phyloP scores from a whole-genome alignment of 148 eudicot species.

The Nepenthes mirabilis region DNA sequence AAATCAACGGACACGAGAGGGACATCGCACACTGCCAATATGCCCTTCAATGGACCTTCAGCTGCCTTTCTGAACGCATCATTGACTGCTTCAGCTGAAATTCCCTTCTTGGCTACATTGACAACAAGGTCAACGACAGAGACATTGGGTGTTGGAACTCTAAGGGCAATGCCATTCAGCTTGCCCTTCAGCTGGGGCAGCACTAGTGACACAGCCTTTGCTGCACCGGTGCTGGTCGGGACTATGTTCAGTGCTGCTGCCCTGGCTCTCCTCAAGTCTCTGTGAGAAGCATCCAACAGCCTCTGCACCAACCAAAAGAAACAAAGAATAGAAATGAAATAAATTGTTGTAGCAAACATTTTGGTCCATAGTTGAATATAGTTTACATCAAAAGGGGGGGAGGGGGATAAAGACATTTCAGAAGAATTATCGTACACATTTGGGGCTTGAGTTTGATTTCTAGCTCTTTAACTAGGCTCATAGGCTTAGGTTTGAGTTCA shows the following conservation, averaged over 20 bases:
- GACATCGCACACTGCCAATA: constrained; percentile 75
- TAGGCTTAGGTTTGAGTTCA: too few relatives aligned
- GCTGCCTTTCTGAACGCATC: constrained; percentile 93
- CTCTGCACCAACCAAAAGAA: constrained; percentile 30
- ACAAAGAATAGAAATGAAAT: too few relatives aligned
- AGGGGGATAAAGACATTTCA: not conserved
- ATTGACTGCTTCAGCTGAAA: constrained; percentile 88
- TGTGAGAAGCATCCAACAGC: constrained; percentile 92
- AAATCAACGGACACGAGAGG: constrained; percentile 96
- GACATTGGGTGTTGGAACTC: constrained; percentile 97
- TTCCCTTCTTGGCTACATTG: constrained; percentile 79
- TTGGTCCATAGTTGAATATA: not conserved
- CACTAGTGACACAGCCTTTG: constrained; percentile 94
- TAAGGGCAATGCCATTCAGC: constrained; percentile 94
- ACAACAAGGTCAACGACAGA: constrained; percentile 97
- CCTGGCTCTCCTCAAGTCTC: constrained; percentile 95
- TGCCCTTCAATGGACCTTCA: constrained; percentile 73
- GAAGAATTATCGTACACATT: not conserved
- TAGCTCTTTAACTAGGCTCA: too few relatives aligned
- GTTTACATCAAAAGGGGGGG: not conserved
- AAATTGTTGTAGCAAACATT: not conserved
- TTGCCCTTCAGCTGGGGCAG: constrained; percentile 98
- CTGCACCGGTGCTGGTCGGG: constrained; percentile 99
- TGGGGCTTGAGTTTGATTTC: too few relatives aligned
- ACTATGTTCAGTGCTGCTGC: constrained; percentile 99